Base-by-base conservation (phyloP, 257 asterid genomes). In the Sherardia arvensis region DNA sequence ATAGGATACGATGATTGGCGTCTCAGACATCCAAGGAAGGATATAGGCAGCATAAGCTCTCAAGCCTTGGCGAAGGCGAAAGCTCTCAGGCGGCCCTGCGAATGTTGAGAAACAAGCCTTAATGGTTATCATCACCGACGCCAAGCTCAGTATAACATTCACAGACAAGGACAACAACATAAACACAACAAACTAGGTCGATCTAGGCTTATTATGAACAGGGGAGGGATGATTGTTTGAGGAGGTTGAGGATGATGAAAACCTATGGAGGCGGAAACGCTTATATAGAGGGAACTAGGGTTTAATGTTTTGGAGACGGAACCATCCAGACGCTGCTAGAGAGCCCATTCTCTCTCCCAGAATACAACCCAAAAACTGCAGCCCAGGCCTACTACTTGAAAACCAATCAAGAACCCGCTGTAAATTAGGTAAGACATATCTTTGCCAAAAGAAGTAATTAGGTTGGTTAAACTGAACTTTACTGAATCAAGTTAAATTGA, bases 1-100 rank as follows among this genome's bases (percentile, higher is more conserved):
- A n/a, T n/a, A n/a, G n/a, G n/a, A n/a, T n/a, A n/a, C 53, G 23
- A 53, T 12, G 9, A n/a, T n/a, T n/a, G 54, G 62, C 2, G 77
- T 61, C 80, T 86, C 88, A 84, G 88, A 80, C 91, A 82, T 86
- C 87, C 91, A 82, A 86, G 91, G 95, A 86, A 85, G 84, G 94
- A 83, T 28, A 79, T 5, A 60, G 76, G 67, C 91, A 84, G 86
- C 95, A 81, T 6, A 38, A 14, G 63, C 88, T 86, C 91, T 86
- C 95, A 75, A 81, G 88, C 88, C 88, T n/a, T 33, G 85, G 87
- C 87, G 80, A 76, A 81, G 88, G 90, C 84, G 81, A 83, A 80
- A 83, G 84, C 83, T 56, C 85, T 85, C 53, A 77, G 85, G 66
- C 87, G 80, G 89, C 93, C 82, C 94, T 81, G 89, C 89, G 85